Evolutionary conservation across 164 flowering plant species (phyloP), one percentile per base, ranked within the genome.

Genomic region (Annona squamosa): DNA sequence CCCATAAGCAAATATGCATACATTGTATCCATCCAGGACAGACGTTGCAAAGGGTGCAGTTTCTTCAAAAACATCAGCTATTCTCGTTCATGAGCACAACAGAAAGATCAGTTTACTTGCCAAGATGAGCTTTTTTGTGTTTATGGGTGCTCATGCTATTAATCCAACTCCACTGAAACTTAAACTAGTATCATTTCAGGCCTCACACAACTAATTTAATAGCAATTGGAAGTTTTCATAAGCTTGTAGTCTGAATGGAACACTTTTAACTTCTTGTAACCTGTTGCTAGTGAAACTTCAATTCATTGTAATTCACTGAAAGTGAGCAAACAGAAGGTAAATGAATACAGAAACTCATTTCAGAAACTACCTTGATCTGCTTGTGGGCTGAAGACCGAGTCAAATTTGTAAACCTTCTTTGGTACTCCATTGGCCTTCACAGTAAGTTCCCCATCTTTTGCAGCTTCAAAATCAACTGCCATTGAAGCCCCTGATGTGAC

Each of bases 1-100:
- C 37, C 99, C 99, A 81, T 91, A 96, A 48, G 99, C 99, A 85
- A 96, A 93, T 78, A 96, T 90, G 81, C 99, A 96, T 10, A 91
- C 98, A 83, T 96, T 96, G 86, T 85, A 96, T 42, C 99, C 99
- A 85, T 96, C 99, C 68, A 96, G 75, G 57, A 93, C 98, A 13
- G 98, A 96, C 19, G 87, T 80, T 59, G 92, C 97, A 71, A 91
- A 83, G 70, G 98, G 91, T 4, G 90, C 88, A 3, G 95, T 92
- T 67, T 90, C 98, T 83, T 90, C 86, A 76, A 95, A 95, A 48
- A 95, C 88, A 72, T 89, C 91, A 77, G 70, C 98, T 95, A 67
- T 48, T 68, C 59, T 52, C 63, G 56, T 71, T 43, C 65, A 77
- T 48, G 19, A 61, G 43, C 17, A 26, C n/a, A 17, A 73, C 17